Base-by-base conservation (phyloP, 1,139 yeast genomes). In the Hyphopichia khmerensis region DNA sequence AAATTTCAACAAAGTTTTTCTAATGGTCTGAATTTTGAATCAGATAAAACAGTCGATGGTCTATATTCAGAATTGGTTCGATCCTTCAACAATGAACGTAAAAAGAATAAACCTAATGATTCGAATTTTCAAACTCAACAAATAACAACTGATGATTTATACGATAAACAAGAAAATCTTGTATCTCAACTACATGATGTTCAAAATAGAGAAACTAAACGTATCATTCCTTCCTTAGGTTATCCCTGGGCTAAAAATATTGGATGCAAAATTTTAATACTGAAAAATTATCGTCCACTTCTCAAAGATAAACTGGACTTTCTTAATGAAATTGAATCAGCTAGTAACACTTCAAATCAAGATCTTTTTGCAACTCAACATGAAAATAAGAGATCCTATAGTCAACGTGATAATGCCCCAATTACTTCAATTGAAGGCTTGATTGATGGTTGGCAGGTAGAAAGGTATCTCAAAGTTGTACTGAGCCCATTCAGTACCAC, bases 191-290 rank as follows among this genome's bases (percentile, higher is more conserved):
- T 32, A 8, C 36, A 19, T 8, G 4, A 23, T 19, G 15, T 21
- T 11, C 11, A 33, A 14, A 19, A 19, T 24, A 26, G 37, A 11
- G 27, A 33, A 33, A 24, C 37, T 11, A 23, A 35, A 26, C 10
- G 30, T 7, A 35, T 35, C 13, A 35, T 16, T 1, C 76, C 77
- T 0, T 64, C 75, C 6, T 52, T 72, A 37, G 77, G 77, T 0
- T 67, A 69, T 45, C 62, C 65, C 6, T 72, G 78, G 78, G 51
- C 67, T 15, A 64, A 63, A 40, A 56, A 68, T 17, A 55, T 70
- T 9, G 47, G 55, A 11, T 61, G 60, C 23, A 53, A 72, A 40
- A 57, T 72, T 4, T 49, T 70, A 44, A 47, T 72, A 14, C 56
- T 58, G 61, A 72, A 72, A 43, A 44, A 56, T 2, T 72, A 72